Percentiles rank a stretch among this genome's conserved stretches.
Evolutionary conservation across 1,284 basidiomycete species (phyloP).

Genomic region (Rhizopogon parksii): DNA sequence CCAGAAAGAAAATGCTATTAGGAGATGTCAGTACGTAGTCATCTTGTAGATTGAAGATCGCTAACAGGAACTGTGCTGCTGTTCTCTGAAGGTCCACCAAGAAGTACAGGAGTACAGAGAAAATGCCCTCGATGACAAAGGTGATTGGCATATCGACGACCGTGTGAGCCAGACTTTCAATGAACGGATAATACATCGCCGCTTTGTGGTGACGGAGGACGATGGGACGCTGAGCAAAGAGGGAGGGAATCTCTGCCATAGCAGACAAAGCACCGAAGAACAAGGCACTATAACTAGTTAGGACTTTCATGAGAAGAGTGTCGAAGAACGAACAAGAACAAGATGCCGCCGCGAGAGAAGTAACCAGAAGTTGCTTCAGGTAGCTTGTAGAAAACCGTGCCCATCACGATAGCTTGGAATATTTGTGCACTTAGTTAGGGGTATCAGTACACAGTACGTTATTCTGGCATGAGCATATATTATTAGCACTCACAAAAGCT

Average conservation of each 20-base stretch:
- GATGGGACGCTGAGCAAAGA: constrained; percentile 53
- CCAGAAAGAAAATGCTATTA: constrained; percentile 45
- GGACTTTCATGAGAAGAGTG: neutral
- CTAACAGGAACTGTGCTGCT: constrained; percentile 41
- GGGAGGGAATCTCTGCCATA: constrained; percentile 36
- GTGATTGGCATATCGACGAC: constrained; percentile 56
- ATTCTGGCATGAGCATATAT: neutral
- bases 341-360: constrained; percentile 75
- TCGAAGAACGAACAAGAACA: constrained; percentile 52
- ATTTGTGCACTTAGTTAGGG: constrained; percentile 35
- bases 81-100: constrained; percentile 42
- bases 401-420: constrained; percentile 68
- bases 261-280: constrained; percentile 26
- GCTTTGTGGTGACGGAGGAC: constrained; percentile 45
- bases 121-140: constrained; percentile 37
- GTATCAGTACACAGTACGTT: neutral
- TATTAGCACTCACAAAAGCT: neutral
- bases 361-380: constrained; percentile 58
- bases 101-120: constrained; percentile 50
- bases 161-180: constrained; percentile 52
- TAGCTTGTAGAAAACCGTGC: constrained; percentile 68
- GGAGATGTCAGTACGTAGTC: neutral
- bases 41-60: neutral
- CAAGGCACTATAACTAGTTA: constrained; percentile 19
- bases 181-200: constrained; percentile 50